Base-by-base conservation (phyloP, 331 rosid species). In the Erythrophleum ivorense region DNA sequence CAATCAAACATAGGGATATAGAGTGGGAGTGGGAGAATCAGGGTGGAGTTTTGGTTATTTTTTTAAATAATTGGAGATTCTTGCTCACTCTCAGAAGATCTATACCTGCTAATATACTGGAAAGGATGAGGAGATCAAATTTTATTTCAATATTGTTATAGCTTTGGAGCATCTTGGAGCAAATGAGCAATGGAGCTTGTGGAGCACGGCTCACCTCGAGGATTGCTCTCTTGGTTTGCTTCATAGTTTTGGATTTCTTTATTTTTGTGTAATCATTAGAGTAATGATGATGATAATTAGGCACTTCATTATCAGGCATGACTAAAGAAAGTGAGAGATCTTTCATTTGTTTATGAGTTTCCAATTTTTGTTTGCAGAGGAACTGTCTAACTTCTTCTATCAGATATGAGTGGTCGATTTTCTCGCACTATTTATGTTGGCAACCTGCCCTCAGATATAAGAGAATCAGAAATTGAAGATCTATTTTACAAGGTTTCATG, bases 171-270 rank as follows among this genome's bases (percentile, higher is more conserved):
- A 89, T 87, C 91, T 86, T 90, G 99, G 99, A 96, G 99, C 99
- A 92, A 92, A 93, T 96, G 97, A 96, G 98, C 97, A 85, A 92
- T 94, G 99, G 97, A 96, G 97, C 97, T 94, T 92, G 92, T 88
- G 99, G 98, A 94, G 99, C 97, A 92, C 45, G 89, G 98, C 97
- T 96, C 99, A 91, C 90, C 91, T 96, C 93, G 87, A 85, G 99
- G 98, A 90, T 94, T 96, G 99, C 99, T 96, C 99, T 87, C 89
- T 96, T 92, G 99, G 99, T 94, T 96, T 92, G 99, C 99, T 96
- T 96, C 97, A 91, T 88, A 78, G 97, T 90, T 90, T 87, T 91
- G 91, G 92, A 89, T 92, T 90, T 84, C 60, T 85, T 92, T 88
- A 77, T 12, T 85, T 90, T 92, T 86, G 88, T 87, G 83, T 83